These are phyloP conservation scores for Rhododendron kiyosumense DNA, from an alignment of 148 eudicot genomes.

Conservation along the genomic window DNA sequence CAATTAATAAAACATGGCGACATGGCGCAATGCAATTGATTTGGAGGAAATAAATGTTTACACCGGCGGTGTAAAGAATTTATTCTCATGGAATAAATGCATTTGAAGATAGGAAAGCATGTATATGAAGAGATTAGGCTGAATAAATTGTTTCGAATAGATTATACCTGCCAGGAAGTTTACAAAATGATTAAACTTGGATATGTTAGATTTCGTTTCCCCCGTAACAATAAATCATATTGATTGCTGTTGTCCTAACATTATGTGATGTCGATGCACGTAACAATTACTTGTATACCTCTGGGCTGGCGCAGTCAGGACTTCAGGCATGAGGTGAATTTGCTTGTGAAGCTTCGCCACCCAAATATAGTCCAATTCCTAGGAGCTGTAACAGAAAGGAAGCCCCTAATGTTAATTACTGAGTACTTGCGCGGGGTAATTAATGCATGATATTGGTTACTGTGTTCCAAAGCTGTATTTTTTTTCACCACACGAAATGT, in stretches of 20 bases:
- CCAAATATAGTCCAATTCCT: slow-evolving; percentile 97
- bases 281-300: neutral
- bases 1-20: too few species aligned
- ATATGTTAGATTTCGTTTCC: neutral
- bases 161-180: neutral
- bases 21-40: too few species aligned
- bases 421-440: slow-evolving; percentile 91
- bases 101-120: neutral
- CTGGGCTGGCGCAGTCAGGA: slow-evolving; percentile 65
- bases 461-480: neutral
- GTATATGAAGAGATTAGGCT: neutral
- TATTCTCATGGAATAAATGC: too few species aligned
- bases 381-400: slow-evolving; percentile 96
- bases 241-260: neutral
- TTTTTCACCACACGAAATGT: neutral
- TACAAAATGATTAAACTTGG: neutral
- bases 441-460: neutral
- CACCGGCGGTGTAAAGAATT: too few species aligned
- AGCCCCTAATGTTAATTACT: slow-evolving; percentile 92
- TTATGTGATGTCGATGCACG: neutral
- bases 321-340: slow-evolving; percentile 95
- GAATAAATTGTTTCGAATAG: neutral
- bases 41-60: too few species aligned
- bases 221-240: neutral
- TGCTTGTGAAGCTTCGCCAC: slow-evolving; percentile 98